Evolutionary conservation across 257 asterid genomes (phyloP).

Genomic region (Solanum virginianum): DNA sequence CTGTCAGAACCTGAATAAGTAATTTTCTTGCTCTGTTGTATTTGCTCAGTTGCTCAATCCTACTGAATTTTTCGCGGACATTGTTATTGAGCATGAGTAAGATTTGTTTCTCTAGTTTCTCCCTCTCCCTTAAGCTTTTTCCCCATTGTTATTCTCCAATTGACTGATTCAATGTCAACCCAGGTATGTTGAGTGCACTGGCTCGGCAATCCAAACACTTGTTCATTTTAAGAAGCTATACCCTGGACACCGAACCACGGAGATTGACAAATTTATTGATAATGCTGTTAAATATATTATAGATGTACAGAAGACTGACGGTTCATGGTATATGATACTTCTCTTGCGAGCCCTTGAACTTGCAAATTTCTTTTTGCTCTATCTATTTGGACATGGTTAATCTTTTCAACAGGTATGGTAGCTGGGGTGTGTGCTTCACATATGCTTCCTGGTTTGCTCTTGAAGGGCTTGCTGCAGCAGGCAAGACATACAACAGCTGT

Average conservation of each 20-base stretch:
- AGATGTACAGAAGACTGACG: slow-evolving; percentile 47
- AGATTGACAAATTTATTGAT: slow-evolving; percentile 23
- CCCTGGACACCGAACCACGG: slow-evolving; percentile 52
- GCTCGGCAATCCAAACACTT: slow-evolving; percentile 61
- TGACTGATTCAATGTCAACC: not conserved
- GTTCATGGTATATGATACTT: slow-evolving; percentile 49
- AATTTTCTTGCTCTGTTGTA: not conserved
- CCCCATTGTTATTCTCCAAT: not conserved
- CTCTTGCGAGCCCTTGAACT: not conserved
- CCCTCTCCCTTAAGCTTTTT: not conserved
- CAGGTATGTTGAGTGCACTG: slow-evolving; percentile 75
- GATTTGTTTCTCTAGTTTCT: slow-evolving; percentile 1
- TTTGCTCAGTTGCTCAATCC: slow-evolving; percentile 54
- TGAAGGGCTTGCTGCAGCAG: slow-evolving; percentile 55
- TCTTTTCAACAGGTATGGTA: slow-evolving; percentile 38
- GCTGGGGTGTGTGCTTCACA: slow-evolving; percentile 77
- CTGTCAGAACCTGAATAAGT: not conserved
- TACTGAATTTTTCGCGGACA: slow-evolving; percentile 51
- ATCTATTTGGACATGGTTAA: not conserved
- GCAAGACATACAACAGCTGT: slow-evolving; percentile 35
- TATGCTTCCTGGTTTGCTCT: slow-evolving; percentile 78
- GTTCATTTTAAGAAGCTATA: slow-evolving; percentile 36
- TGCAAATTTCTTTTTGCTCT: no score
- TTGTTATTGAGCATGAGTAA: slow-evolving; percentile 68
- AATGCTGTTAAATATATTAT: slow-evolving; percentile 43